Conservation (phyloP, 805 yeast genomes). For the Scheffersomyces coipomensis region DNA sequence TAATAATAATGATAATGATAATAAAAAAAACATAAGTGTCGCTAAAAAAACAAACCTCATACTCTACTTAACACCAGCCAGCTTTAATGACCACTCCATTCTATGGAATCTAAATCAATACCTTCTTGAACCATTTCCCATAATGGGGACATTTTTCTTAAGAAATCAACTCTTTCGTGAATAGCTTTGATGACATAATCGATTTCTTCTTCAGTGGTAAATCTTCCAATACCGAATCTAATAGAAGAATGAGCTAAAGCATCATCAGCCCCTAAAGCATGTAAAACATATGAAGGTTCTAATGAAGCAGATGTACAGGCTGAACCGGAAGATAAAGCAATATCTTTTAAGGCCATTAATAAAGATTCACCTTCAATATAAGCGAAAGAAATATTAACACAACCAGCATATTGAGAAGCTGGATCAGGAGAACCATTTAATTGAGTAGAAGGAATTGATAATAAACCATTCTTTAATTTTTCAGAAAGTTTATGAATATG, state of each 20-base stretch:
- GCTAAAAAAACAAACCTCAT: too few relatives aligned
- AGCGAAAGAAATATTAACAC: slow-evolving; percentile 95
- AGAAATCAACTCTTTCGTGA: slow-evolving; percentile 81
- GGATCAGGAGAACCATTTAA: slow-evolving; percentile 77
- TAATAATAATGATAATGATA: background rate
- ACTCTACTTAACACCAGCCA: background rate
- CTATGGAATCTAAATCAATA: slow-evolving; percentile 87
- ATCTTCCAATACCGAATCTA: slow-evolving; percentile 95
- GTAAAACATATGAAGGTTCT: slow-evolving; percentile 95
- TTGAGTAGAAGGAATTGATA: slow-evolving; percentile 83
- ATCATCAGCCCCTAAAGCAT: slow-evolving; percentile 96
- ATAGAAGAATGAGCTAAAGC: slow-evolving; percentile 98
- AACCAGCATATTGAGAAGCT: slow-evolving; percentile 68
- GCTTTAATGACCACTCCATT: slow-evolving; percentile 94
- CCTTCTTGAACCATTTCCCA: slow-evolving; percentile 99
- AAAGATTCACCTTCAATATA: slow-evolving; percentile 97
- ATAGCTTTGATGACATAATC: slow-evolving; percentile 92
- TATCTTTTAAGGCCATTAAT: slow-evolving; percentile 95
- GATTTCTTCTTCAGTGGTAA: slow-evolving; percentile 93
- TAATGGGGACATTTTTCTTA: slow-evolving; percentile 89
- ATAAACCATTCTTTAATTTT: slow-evolving; percentile 68
- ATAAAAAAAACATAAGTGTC: too few relatives aligned
- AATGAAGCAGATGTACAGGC: slow-evolving; percentile 98
- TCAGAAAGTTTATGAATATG: slow-evolving; percentile 73
- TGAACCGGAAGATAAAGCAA: slow-evolving; percentile 93